Conservation (phyloP, 139 green algal genomes). For the Mesotaenium endlicherianum region DNA sequence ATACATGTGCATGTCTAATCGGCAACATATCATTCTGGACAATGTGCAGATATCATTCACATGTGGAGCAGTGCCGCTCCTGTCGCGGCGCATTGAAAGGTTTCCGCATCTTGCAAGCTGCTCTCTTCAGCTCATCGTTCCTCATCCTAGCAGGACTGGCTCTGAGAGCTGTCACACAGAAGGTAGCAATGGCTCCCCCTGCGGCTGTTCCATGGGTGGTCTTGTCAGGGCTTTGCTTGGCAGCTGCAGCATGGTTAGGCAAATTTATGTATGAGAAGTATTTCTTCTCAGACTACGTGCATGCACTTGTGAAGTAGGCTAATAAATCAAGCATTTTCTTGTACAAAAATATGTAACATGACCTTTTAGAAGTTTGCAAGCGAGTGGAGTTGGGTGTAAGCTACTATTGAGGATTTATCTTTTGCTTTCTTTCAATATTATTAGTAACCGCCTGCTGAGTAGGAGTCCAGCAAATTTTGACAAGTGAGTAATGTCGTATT, state of each 20-base stretch:
- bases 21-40: neutral
- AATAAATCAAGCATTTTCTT: no score
- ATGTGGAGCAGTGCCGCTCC: slow-evolving; percentile 2
- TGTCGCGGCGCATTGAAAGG: neutral
- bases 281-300: neutral
- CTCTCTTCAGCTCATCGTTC: neutral
- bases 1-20: no score
- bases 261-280: slow-evolving; percentile 15
- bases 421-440: no score
- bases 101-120: neutral
- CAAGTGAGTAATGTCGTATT: no score
- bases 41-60: neutral
- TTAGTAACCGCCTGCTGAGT: no score
- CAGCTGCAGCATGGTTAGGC: neutral
- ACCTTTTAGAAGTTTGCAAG: no score
- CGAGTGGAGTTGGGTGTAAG: no score
- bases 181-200: neutral
- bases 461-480: no score
- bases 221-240: neutral
- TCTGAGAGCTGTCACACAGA: neutral
- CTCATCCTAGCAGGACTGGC: neutral
- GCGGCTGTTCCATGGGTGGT: neutral
- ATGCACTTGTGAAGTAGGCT: slow-evolving; percentile 13
- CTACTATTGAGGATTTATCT: no score
- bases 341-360: no score